Conservation (phyloP, 1,284 basidiomycete genomes). For the Mycosarcoma maydis region DNA sequence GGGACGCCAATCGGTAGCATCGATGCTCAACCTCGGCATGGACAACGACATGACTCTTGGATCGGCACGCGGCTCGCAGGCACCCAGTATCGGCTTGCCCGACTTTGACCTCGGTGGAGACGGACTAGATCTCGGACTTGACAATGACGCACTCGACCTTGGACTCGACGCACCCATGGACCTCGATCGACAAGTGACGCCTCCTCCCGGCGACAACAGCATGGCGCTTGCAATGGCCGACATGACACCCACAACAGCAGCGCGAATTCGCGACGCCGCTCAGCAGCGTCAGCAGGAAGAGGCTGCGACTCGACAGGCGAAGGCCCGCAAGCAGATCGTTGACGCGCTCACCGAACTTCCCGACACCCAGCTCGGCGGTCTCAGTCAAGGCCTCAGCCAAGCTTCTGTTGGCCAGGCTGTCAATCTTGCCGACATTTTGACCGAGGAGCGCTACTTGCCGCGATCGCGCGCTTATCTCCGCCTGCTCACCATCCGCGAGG, state of each 20-base stretch:
- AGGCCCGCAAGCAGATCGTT: conserved; percentile 69
- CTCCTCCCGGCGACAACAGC: conserved; percentile 47
- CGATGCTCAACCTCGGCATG: conserved; percentile 43
- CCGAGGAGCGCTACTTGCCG: conserved; percentile 79
- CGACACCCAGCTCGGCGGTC: conserved; percentile 56
- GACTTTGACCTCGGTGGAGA: conserved; percentile 45
- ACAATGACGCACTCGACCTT: conserved; percentile 59
- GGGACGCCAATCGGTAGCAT: conserved; percentile 46
- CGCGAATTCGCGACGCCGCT: conserved; percentile 61
- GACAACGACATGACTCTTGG: conserved; percentile 41
- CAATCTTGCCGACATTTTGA: conserved; percentile 76
- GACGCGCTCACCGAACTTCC: conserved; percentile 71
- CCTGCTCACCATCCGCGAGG: conserved; percentile 82
- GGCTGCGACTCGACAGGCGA: conserved; percentile 43
- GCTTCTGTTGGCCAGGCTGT: conserved; percentile 74
- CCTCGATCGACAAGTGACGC: conserved; percentile 33
- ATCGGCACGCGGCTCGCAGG: conserved; percentile 40
- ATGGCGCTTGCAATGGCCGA: conserved; percentile 62
- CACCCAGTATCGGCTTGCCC: conserved; percentile 43
- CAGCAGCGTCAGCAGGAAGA: conserved; percentile 50
- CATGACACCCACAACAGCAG: conserved; percentile 72
- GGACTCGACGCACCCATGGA: conserved; percentile 41
- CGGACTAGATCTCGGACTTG: conserved; percentile 74
- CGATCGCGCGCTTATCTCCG: conserved; percentile 82
- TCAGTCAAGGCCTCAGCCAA: conserved; percentile 67